Evolutionary conservation across 495 filamentous ascomycete genomes (phyloP).

Genomic region (Hyaloscypha bicolor): DNA sequence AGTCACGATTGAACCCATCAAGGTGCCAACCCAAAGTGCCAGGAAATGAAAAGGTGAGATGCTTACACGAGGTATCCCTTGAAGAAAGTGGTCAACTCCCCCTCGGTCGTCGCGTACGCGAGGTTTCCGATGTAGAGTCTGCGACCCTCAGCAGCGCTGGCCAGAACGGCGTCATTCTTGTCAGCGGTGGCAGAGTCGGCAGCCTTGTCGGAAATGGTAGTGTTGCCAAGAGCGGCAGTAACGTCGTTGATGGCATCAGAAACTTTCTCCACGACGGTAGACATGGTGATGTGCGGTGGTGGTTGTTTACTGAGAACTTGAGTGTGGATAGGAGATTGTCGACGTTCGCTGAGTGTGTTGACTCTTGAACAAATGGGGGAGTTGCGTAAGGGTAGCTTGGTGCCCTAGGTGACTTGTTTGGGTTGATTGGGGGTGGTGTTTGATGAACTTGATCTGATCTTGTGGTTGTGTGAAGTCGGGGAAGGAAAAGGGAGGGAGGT

Average conservation of each 20-base stretch:
- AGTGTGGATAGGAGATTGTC: constrained; percentile 30
- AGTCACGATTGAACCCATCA: neutral
- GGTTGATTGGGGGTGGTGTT: constrained; percentile 20
- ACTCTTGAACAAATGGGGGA: constrained; percentile 60
- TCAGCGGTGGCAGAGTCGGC: constrained; percentile 51
- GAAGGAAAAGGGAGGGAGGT: constrained; percentile 27
- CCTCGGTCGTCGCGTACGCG: constrained; percentile 99
- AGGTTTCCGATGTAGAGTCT: constrained; percentile 99
- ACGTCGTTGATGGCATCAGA: constrained; percentile 74
- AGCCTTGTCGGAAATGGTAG: constrained; percentile 62
- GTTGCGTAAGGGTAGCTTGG: constrained; percentile 79
- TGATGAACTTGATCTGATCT: constrained; percentile 33
- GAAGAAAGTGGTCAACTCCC: constrained; percentile 99
- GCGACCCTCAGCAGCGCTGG: constrained; percentile 97
- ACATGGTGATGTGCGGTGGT: constrained; percentile 50
- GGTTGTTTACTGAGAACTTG: constrained; percentile 34
- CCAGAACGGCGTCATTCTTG: constrained; percentile 86
- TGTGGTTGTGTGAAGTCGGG: constrained; percentile 33
- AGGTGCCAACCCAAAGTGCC: constrained; percentile 1
- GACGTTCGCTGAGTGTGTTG: constrained; percentile 49
- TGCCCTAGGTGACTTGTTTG: constrained; percentile 70
- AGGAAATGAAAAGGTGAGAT: constrained; percentile 14
- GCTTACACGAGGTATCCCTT: constrained; percentile 97
- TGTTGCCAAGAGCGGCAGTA: constrained; percentile 81
- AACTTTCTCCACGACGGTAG: constrained; percentile 64